Base-by-base conservation (phyloP, 2,329 filamentous ascomycete genomes). In the Penicillium sp. region DNA sequence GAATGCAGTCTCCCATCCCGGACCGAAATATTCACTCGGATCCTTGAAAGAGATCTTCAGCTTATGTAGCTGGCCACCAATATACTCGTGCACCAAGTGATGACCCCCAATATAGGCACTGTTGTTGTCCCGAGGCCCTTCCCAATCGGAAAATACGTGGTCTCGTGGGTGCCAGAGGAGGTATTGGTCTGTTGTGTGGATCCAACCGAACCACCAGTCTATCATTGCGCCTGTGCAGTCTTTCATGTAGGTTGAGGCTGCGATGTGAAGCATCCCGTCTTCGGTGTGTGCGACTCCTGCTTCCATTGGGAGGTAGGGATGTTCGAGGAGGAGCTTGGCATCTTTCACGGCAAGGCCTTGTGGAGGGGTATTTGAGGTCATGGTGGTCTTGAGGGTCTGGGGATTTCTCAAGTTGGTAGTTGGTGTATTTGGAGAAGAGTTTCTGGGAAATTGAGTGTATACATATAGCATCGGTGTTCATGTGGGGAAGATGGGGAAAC, bases 141-240 rank as follows among this genome's bases (percentile, higher is more conserved):
- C 46, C 53, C 53, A 49, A 9, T 55, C 53, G 24, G 53, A 55
- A 26, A 50, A 50, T 9, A 55, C 46, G 9, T 55, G 53, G 26
- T 55, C 53, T 19, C 53, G 53, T 2, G 53, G 53, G 16, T 55
- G 53, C 53, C 53, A 55, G 14, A 55, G 33, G n/a, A 31, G 44
- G 22, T 55, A 55, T 26, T 55, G 53, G 19, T 50, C 53, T 14
- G 53, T 55, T 13, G 33, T 49, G 29, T 55, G 37, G 21, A 55
- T 37, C 53, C 53, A 55, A 14, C 47, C 53, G 7, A 55, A 55
- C 53, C 53, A 55, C 53, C 53, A 55, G 16, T 49, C 46, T 46
- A 55, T 50, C 53, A 55, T 44, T 22, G 37, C 35, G 0, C 46
- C 37, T 21, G 46, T 55, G 27, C 35, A 55, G 27, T 14, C 19